A percentile compares a stretch with the other conserved stretches of the same genome.
phyloP scores from a whole-genome alignment of 2,329 filamentous ascomycete species.

The Ascochyta lentis region DNA sequence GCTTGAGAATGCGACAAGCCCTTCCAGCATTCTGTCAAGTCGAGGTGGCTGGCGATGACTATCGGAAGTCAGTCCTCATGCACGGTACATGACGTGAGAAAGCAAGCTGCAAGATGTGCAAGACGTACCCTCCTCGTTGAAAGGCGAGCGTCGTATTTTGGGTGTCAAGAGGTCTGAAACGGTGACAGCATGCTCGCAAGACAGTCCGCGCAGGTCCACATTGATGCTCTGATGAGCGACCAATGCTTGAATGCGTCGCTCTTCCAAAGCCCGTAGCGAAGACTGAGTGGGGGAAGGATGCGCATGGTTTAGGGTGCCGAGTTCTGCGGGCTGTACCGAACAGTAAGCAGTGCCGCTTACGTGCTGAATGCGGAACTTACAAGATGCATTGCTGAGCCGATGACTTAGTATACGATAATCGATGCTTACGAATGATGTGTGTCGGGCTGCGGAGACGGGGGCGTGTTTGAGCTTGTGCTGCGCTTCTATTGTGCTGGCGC shows the following conservation, averaged over 20 bases:
- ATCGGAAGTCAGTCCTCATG: not conserved
- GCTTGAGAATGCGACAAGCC: conserved; percentile 36
- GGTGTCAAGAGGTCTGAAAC: conserved; percentile 31
- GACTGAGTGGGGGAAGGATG: conserved; percentile 20
- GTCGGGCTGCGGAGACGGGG: not conserved
- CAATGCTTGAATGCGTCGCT: conserved; percentile 11
- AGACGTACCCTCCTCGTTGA: conserved; percentile 17
- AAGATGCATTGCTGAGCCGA: not conserved
- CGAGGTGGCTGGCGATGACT: conserved; percentile 37
- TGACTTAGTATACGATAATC: not conserved
- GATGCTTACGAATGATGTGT: conserved; percentile 16
- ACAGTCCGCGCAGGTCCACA: conserved; percentile 26
- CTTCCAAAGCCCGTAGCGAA: not conserved
- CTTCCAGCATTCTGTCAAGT: conserved; percentile 48
- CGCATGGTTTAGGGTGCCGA: conserved; percentile 16
- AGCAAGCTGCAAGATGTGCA: not conserved
- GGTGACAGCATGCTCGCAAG: conserved; percentile 12
- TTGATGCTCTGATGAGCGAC: conserved; percentile 20
- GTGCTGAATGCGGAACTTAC: not conserved
- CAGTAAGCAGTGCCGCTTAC: not conserved
- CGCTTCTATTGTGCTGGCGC: not conserved
- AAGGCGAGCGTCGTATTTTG: conserved; percentile 29
- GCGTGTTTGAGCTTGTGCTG: not conserved
- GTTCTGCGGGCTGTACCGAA: conserved; percentile 6
- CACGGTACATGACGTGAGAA: not conserved